A percentile compares a stretch with the other conserved stretches of the same genome.
Conservation (phyloP, 805 yeast genomes). For the Debaryomyces hansenii region DNA sequence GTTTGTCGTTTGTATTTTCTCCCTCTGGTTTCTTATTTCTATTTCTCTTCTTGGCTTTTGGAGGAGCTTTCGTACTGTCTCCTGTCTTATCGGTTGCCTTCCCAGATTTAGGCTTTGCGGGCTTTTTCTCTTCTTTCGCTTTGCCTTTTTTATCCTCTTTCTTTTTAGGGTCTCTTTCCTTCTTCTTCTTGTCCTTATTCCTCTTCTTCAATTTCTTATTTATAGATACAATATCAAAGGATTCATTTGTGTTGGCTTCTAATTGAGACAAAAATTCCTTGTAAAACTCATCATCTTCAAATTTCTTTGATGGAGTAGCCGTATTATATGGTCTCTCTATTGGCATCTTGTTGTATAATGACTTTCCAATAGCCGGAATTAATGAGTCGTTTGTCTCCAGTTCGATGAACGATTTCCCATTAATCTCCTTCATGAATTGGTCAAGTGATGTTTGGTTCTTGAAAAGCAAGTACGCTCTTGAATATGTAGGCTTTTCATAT, state of each 20-base stretch:
- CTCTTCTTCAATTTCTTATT: conserved; percentile 10
- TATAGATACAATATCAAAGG: conserved; percentile 9
- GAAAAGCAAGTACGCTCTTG: conserved; percentile 43
- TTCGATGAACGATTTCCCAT: conserved; percentile 24
- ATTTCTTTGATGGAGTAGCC: background rate
- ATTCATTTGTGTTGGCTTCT: conserved; percentile 6
- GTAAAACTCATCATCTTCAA: conserved; percentile 14
- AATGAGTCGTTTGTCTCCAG: conserved; percentile 23
- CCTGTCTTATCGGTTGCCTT: conserved; percentile 1
- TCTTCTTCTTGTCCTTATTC: conserved; percentile 8
- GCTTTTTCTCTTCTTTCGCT: background rate
- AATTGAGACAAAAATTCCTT: conserved; percentile 8
- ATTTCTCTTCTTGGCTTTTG: conserved; percentile 2
- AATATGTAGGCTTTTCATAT: conserved; percentile 37
- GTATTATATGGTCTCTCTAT: conserved; percentile 3
- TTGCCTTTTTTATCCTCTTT: conserved; percentile 7
- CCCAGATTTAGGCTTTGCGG: background rate
- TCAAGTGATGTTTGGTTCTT: conserved; percentile 23
- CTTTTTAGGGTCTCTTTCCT: conserved; percentile 8
- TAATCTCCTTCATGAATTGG: conserved; percentile 25
- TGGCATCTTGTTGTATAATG: conserved; percentile 25
- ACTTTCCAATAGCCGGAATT: conserved; percentile 33
- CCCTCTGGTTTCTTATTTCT: background rate
- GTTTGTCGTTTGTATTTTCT: background rate
- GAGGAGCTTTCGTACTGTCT: background rate